Base-by-base conservation (phyloP, 192 early-diverging fungal species). In the Coemansia umbellata region DNA sequence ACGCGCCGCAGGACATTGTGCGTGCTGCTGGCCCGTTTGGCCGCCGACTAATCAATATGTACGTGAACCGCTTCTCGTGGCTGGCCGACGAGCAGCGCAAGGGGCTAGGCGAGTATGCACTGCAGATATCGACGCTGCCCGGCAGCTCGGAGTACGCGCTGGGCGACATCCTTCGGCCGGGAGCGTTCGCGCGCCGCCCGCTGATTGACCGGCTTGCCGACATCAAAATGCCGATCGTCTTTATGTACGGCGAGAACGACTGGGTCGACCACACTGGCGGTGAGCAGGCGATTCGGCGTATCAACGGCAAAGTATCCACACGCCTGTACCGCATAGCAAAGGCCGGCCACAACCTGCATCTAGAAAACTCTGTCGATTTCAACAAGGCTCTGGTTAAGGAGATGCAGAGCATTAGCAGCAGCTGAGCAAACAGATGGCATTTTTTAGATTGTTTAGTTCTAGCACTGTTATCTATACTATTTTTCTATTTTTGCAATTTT, bases 201-300 rank as follows among this genome's bases (percentile, higher is more conserved):
- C 79, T 95, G 15, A 73, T 87, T 37, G 55, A 83, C 49, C 78
- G 88, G 11, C 56, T 93, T 4, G 55, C 56, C 8, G 53, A 62
- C 19, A 59, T 93, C 8, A 62, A 60, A 15, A 82, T 93, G 83
- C 91, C 91, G 6, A 87, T 84, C 0, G 77, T 79, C 14, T 91
- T 93, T 58, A 68, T 90, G 56, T 90, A 92, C 50, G 90, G 90
- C n/a, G 68, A 69, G 17, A 60, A 72, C 26, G 93, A 95, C 78
- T 95, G 93, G 93, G 92, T 95, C 88, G 90, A 95, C 57, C 84
- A 84, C 63, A 66, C 72, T 15, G 81, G 85, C 18, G 91, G 85
- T 37, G 69, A 85, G 32, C 64, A 81, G 36, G 87, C 81, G 15
- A 76, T 63, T n/a, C 67, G 69, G 14, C 63, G 63, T 2, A 88